Conservation (phyloP, 2,329 filamentous ascomycete species). For the Cladobotryum mycophilum region DNA sequence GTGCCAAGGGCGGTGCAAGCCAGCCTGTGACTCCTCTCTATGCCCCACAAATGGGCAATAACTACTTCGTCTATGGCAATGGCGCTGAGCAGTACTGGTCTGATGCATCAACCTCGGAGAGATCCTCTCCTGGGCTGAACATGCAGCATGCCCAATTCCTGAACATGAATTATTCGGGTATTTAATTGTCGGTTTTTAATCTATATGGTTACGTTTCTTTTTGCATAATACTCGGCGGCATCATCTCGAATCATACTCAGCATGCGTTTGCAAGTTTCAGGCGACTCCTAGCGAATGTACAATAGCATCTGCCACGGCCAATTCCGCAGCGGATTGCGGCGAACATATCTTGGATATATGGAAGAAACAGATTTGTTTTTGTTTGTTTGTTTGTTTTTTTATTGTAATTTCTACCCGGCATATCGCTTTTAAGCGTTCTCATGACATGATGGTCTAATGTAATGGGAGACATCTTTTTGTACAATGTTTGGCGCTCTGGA, state of each 20-base stretch:
- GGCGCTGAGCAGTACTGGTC: conserved; percentile 49
- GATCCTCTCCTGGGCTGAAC: conserved; percentile 27
- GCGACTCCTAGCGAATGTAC: not conserved
- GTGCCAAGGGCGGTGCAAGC: conserved; percentile 31
- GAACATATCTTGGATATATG: not conserved
- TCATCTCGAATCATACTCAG: not conserved
- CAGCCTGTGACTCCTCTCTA: conserved; percentile 46
- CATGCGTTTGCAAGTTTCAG: not conserved
- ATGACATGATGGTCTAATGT: conserved; percentile 1
- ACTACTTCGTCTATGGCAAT: conserved; percentile 33
- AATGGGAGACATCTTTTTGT: conserved; percentile 6
- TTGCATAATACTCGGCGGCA: not conserved
- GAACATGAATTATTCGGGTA: conserved; percentile 24
- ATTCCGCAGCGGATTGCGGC: not conserved
- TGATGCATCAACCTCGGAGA: conserved; percentile 32
- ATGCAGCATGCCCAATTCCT: conserved; percentile 28
- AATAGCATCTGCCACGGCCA: not conserved
- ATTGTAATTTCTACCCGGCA: conserved; percentile 1
- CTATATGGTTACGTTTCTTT: not conserved
- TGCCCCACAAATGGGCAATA: conserved; percentile 35
- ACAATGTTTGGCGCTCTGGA: not conserved
- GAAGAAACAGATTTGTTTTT: not conserved
- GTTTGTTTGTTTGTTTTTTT: not conserved
- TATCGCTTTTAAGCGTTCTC: not conserved
- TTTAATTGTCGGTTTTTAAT: not conserved